Conservation (phyloP, 768 basidiomycete genomes). For the Daedaleopsis sinensis region DNA sequence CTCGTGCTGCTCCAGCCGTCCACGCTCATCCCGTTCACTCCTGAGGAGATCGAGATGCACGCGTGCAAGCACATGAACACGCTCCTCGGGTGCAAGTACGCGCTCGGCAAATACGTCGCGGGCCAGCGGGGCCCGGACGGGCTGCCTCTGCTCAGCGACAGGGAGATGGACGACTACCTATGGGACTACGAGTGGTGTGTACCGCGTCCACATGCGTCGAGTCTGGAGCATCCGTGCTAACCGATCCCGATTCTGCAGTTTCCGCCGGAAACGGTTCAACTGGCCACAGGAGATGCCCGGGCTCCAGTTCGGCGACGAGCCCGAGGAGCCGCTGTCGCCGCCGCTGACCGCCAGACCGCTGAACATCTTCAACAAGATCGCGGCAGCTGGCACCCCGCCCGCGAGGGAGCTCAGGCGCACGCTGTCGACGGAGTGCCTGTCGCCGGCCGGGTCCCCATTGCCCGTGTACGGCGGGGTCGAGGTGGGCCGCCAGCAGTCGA, state of each 20-base stretch:
- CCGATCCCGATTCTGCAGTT: slow-evolving; percentile 46
- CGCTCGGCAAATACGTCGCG: slow-evolving; percentile 52
- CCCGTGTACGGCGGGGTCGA: slow-evolving; percentile 12
- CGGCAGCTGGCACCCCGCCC: slow-evolving; percentile 4
- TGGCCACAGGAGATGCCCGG: slow-evolving; percentile 55
- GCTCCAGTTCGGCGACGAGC: slow-evolving; percentile 18
- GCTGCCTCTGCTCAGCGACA: slow-evolving; percentile 24
- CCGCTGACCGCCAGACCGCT: neutral
- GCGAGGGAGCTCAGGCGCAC: slow-evolving; percentile 1
- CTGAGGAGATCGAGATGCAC: slow-evolving; percentile 73
- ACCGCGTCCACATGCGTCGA: too few relatives aligned
- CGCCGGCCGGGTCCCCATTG: neutral
- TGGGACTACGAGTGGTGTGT: slow-evolving; percentile 63
- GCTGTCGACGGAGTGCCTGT: neutral
- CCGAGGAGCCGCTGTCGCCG: slow-evolving; percentile 4
- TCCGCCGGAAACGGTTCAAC: slow-evolving; percentile 67
- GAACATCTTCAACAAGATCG: slow-evolving; percentile 4
- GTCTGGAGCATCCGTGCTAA: too few relatives aligned
- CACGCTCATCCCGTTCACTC: slow-evolving; percentile 60
- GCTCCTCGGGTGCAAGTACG: slow-evolving; percentile 62
- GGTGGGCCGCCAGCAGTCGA: slow-evolving; percentile 6
- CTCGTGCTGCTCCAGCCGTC: slow-evolving; percentile 54
- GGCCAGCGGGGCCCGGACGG: slow-evolving; percentile 32
- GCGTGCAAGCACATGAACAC: slow-evolving; percentile 70
- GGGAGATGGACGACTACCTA: slow-evolving; percentile 40